Evolutionary conservation across 208 protist species (phyloP).

Genomic region (Trypanosomatidae sp.): DNA sequence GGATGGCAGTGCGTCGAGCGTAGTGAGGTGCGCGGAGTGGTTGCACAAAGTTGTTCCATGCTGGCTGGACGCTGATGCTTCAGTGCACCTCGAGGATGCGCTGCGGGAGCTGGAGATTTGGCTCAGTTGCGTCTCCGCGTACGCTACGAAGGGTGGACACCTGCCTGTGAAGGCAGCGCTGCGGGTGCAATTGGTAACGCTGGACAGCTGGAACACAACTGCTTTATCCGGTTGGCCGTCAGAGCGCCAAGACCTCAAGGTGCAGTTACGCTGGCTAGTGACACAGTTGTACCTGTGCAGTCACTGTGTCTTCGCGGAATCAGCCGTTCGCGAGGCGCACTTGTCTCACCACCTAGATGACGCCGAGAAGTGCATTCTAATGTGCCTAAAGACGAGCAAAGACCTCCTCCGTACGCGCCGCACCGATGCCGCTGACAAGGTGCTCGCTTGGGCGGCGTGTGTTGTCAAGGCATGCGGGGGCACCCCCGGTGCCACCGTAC

Average conservation of each 20-base stretch:
- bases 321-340: conserved; percentile 37
- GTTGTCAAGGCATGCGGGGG: conserved; percentile 9
- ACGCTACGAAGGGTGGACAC: conserved; percentile 2
- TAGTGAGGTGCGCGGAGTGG: conserved; percentile 10
- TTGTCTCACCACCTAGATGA: conserved; percentile 54
- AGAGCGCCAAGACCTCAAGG: conserved; percentile 26
- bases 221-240: conserved; percentile 24
- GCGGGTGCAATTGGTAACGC: conserved; percentile 35
- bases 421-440: conserved; percentile 11
- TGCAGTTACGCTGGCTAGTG: conserved; percentile 29
- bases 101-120: not conserved
- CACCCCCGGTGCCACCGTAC: not conserved
- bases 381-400: conserved; percentile 80
- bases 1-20: not conserved
- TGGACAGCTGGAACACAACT: conserved; percentile 65
- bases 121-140: not conserved
- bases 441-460: conserved; percentile 23
- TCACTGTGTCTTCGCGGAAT: conserved; percentile 52
- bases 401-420: conserved; percentile 9
- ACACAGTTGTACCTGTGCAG: conserved; percentile 56
- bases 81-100: not conserved
- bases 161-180: conserved; percentile 45
- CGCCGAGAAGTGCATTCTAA: conserved; percentile 69
- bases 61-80: conserved; percentile 4
- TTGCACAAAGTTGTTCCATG: not conserved